Evolutionary conservation across 192 early-diverging fungal genomes (phyloP).

Genomic region (Backusella circina): DNA sequence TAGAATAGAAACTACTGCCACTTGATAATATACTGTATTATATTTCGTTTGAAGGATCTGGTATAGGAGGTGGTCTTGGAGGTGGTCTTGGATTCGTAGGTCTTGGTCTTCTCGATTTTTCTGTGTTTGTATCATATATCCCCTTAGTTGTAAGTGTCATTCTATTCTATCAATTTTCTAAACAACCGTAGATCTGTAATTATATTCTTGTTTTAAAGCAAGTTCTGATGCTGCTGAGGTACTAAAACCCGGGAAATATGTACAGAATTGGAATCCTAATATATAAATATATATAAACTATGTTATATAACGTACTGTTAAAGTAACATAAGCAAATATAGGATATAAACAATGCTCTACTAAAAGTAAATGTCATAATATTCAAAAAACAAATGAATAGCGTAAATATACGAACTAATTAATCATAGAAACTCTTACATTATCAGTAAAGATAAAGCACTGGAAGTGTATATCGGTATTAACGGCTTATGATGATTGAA

Average conservation of each 20-base stretch:
- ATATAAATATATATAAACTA: neutral
- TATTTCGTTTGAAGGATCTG: neutral
- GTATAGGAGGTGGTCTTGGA: neutral
- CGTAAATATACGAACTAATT: neutral
- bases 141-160: neutral
- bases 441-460: neutral
- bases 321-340: neutral
- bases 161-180: neutral
- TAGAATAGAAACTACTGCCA: neutral
- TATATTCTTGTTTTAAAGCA: neutral
- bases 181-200: neutral
- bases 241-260: neutral
- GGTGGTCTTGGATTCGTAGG: neutral
- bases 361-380: neutral
- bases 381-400: neutral
- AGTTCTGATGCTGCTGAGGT: neutral
- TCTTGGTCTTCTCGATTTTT: neutral
- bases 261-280: neutral
- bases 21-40: neutral
- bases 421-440: neutral
- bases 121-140: neutral
- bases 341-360: neutral
- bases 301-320: neutral
- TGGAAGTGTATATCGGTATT: neutral
- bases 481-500: neutral